phyloP scores from a whole-genome alignment of 371 early-diverging fungal species.

The Amoeboaphelidium protococcarum region DNA sequence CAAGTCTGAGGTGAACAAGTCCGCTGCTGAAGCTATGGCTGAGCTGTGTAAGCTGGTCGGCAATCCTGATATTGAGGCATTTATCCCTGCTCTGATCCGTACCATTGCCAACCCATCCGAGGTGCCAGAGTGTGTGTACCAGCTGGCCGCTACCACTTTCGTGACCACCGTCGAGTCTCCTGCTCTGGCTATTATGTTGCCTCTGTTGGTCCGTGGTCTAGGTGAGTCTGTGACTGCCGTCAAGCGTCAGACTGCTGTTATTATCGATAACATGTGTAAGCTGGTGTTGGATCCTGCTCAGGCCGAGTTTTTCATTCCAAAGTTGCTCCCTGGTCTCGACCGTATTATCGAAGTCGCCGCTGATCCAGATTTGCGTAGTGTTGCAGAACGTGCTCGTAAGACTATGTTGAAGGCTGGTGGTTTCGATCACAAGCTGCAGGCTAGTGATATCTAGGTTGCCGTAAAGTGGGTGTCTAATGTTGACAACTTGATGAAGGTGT shows the following conservation, averaged over 20 bases:
- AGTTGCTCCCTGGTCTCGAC: constrained; percentile 44
- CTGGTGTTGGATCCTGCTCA: constrained; percentile 47
- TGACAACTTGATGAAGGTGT: neutral
- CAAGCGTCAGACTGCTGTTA: constrained; percentile 49
- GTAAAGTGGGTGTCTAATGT: constrained; percentile 6
- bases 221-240: constrained; percentile 27
- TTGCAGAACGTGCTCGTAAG: constrained; percentile 7
- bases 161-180: constrained; percentile 47
- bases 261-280: constrained; percentile 62
- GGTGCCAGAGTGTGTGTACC: constrained; percentile 33
- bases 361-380: constrained; percentile 27
- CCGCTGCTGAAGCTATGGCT: constrained; percentile 27
- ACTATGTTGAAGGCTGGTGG: constrained; percentile 10
- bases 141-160: constrained; percentile 40
- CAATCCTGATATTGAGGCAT: constrained; percentile 42
- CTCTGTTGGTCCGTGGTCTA: constrained; percentile 47
- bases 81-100: constrained; percentile 30
- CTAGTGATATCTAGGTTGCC: constrained; percentile 7
- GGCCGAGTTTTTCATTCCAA: constrained; percentile 51
- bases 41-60: constrained; percentile 36
- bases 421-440: constrained; percentile 8
- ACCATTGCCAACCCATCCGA: constrained; percentile 45
- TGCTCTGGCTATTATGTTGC: constrained; percentile 52
- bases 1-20: constrained; percentile 16
- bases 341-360: constrained; percentile 44